Percentiles rank a stretch among this genome's conserved stretches.
These are phyloP conservation scores for Leonotis leonurus DNA, from an alignment of 257 asterid species.

Conservation along the genomic window DNA sequence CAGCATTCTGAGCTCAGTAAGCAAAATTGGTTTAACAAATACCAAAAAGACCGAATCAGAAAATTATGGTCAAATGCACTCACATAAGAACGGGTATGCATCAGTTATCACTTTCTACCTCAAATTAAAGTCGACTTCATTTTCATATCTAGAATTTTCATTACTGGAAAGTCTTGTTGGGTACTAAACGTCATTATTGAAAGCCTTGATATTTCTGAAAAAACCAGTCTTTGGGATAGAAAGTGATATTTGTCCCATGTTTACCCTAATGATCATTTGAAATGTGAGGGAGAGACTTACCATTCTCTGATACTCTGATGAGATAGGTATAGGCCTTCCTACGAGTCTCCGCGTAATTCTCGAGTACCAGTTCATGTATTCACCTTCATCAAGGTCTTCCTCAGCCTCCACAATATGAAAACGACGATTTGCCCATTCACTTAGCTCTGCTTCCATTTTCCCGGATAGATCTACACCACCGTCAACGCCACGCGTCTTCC, in stretches of 20 bases:
- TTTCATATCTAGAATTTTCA: too few relatives aligned
- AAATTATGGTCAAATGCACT: too few relatives aligned
- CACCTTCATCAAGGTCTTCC: conserved; percentile 74
- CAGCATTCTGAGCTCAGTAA: conserved; percentile 47
- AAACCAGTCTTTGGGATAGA: too few relatives aligned
- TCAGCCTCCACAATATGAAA: conserved; percentile 77
- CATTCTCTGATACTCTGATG: conserved; percentile 90
- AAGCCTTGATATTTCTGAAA: too few relatives aligned
- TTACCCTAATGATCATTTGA: not conserved
- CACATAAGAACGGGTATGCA: too few relatives aligned
- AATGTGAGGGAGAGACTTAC: conserved; percentile 30
- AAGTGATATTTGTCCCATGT: too few relatives aligned
- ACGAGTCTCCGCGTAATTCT: conserved; percentile 69
- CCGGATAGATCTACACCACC: conserved; percentile 79
- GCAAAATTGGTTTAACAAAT: not conserved
- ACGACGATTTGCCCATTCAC: conserved; percentile 73
- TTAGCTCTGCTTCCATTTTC: conserved; percentile 85
- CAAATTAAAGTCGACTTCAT: too few relatives aligned
- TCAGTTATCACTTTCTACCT: too few relatives aligned
- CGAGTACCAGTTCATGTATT: conserved; percentile 79
- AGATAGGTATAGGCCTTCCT: conserved; percentile 80
- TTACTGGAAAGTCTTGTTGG: too few relatives aligned
- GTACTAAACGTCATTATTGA: too few relatives aligned
- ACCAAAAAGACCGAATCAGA: too few relatives aligned
- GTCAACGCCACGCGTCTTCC: conserved; percentile 96